phyloP scores from a whole-genome alignment of 257 asterid species.

The Solanum stenotomum region DNA sequence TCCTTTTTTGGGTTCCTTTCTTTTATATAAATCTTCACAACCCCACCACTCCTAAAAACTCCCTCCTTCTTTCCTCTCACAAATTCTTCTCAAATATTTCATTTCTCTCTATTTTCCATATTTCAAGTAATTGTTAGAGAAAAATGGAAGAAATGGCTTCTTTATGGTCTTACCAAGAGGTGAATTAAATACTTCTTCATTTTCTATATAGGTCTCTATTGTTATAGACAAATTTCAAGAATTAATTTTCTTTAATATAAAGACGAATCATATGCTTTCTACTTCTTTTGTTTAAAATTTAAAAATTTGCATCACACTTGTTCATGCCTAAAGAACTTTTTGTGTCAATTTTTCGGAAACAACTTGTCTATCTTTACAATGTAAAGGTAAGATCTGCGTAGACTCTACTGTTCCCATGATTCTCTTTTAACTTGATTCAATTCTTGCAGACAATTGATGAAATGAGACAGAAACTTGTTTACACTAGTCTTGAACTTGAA shows the following conservation, averaged over 20 bases:
- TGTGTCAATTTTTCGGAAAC: not conserved
- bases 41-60: slow-evolving; percentile 8
- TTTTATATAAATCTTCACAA: slow-evolving; percentile 37
- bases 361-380: not conserved
- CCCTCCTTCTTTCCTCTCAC: slow-evolving; percentile 21
- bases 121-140: not conserved
- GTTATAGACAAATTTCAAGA: not conserved
- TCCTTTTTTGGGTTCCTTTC: slow-evolving; percentile 11
- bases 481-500: slow-evolving; percentile 48
- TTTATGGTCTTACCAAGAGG: slow-evolving; percentile 64
- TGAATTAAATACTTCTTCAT: slow-evolving; percentile 2
- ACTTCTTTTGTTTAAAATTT: not conserved
- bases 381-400: not conserved
- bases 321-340: not conserved
- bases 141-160: slow-evolving; percentile 55
- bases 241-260: not conserved
- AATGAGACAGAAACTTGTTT: slow-evolving; percentile 34
- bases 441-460: slow-evolving; percentile 29
- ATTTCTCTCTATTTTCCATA: not conserved
- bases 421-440: not conserved
- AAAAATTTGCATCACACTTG: not conserved
- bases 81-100: slow-evolving; percentile 1
- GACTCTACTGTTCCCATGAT: not conserved
- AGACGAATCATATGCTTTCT: not conserved
- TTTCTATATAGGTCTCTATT: not conserved